Conservation (phyloP, 129 eudicot genomes). For the Flaveria trinervia region DNA sequence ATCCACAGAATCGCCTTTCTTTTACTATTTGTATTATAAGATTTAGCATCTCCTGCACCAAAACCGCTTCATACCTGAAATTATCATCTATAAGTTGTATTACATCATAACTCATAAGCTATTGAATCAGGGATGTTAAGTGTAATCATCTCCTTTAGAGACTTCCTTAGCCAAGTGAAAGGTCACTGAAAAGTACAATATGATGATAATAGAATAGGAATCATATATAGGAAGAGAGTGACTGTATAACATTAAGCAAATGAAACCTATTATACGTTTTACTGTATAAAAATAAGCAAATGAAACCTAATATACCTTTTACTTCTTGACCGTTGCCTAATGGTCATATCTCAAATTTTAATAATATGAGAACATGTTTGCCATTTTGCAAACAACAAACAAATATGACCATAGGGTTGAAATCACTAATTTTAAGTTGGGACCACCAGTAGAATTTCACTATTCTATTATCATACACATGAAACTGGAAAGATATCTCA, state of each 20-base stretch:
- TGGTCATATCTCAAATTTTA: background rate
- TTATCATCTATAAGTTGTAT: slow-evolving; percentile 12
- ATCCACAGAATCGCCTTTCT: slow-evolving; percentile 93
- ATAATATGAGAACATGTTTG: slow-evolving; percentile 5
- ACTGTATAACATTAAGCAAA: background rate
- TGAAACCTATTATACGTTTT: background rate
- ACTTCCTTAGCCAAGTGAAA: slow-evolving; percentile 4
- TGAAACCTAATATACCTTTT: background rate
- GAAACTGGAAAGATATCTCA: background rate
- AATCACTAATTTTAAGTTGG: background rate
- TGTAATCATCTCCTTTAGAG: background rate
- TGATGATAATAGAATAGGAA: background rate
- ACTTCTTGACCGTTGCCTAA: background rate
- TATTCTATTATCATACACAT: background rate
- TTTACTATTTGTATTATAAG: slow-evolving; percentile 83
- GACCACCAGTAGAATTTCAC: background rate
- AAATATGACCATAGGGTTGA: background rate
- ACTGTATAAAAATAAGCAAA: background rate
- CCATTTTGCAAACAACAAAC: background rate
- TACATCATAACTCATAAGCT: slow-evolving; percentile 26
- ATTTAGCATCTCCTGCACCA: slow-evolving; percentile 86
- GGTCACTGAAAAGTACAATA: background rate
- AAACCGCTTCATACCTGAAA: slow-evolving; percentile 82
- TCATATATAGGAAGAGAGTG: background rate
- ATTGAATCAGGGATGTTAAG: background rate